Conservation (phyloP, 257 asterid genomes). For the Ilex aquifolium region DNA sequence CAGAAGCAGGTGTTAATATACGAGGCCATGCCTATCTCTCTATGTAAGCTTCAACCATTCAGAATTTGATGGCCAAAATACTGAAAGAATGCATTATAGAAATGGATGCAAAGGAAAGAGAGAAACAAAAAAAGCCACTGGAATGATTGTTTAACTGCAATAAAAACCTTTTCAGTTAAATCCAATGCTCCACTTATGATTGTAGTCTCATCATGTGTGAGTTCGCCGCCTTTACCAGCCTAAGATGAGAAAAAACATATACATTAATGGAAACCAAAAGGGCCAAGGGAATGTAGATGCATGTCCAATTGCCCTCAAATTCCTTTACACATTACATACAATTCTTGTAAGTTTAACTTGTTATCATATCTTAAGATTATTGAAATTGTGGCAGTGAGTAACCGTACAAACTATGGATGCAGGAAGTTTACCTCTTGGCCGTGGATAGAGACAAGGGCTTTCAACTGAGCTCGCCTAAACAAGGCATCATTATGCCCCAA, state of each 20-base stretch:
- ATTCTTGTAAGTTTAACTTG: too few species aligned
- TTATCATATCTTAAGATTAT: too few species aligned
- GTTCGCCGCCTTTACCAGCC: slow-evolving; percentile 99
- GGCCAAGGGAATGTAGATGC: too few species aligned
- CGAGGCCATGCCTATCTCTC: too few species aligned
- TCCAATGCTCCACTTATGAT: slow-evolving; percentile 96
- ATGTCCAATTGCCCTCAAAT: too few species aligned
- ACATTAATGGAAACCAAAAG: neutral
- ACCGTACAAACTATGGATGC: slow-evolving; percentile 1
- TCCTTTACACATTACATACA: too few species aligned
- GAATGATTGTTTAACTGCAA: slow-evolving; percentile 5
- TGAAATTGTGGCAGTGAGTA: too few species aligned
- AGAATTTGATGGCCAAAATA: too few species aligned
- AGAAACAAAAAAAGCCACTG: neutral
- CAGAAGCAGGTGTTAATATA: too few species aligned
- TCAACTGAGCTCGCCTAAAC: slow-evolving; percentile 91
- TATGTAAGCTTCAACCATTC: too few species aligned
- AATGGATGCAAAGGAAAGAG: neutral
- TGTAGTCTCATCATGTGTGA: slow-evolving; percentile 87
- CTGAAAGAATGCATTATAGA: too few species aligned
- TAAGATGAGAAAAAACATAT: slow-evolving; percentile 14
- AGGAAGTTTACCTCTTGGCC: slow-evolving; percentile 66
- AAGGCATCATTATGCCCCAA: slow-evolving; percentile 79
- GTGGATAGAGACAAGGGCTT: slow-evolving; percentile 94
- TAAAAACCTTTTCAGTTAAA: slow-evolving; percentile 83